Evolutionary conservation across 2,329 filamentous ascomycete species (phyloP).

Genomic region (Dichotomopilus funicola): DNA sequence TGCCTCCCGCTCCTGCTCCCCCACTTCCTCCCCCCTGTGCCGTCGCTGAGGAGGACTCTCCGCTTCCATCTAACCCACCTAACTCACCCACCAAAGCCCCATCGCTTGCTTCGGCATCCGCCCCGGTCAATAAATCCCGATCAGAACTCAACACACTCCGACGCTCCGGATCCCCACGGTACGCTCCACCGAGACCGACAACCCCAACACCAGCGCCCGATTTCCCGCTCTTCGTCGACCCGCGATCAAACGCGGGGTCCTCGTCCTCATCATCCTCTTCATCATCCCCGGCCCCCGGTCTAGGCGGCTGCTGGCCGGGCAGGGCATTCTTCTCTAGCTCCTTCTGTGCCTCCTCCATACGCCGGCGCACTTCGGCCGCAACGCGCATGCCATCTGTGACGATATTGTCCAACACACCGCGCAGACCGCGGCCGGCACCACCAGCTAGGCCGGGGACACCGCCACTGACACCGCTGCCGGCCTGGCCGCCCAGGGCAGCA

Average conservation of each 20-base stretch:
- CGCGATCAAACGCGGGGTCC: constrained; percentile 19
- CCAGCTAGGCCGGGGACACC: not conserved
- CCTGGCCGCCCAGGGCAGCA: not conserved
- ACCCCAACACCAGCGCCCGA: not conserved
- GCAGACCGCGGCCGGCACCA: constrained; percentile 58
- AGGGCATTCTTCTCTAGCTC: constrained; percentile 80
- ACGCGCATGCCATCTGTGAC: constrained; percentile 97
- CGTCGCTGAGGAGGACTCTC: not conserved
- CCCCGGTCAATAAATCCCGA: constrained; percentile 64
- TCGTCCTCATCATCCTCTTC: constrained; percentile 39
- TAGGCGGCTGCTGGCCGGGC: constrained; percentile 55
- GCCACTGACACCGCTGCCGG: not conserved
- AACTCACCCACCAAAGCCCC: constrained; percentile 4
- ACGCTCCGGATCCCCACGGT: constrained; percentile 52
- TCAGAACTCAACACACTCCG: constrained; percentile 61
- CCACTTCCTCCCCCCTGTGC: constrained; percentile 14
- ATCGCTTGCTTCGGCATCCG: constrained; percentile 57
- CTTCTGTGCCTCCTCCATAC: constrained; percentile 92
- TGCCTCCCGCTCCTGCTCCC: constrained; percentile 5
- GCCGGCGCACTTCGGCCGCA: constrained; percentile 79
- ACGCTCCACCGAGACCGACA: constrained; percentile 23
- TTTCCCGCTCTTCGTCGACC: not conserved
- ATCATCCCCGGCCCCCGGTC: constrained; percentile 59
- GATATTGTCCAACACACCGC: constrained; percentile 93
- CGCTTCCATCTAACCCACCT: constrained; percentile 1